A percentile compares a stretch with the other conserved stretches of the same genome.
These are phyloP conservation scores for Tephrocybe sp. DNA, from an alignment of 768 basidiomycete species.

Conservation along the genomic window DNA sequence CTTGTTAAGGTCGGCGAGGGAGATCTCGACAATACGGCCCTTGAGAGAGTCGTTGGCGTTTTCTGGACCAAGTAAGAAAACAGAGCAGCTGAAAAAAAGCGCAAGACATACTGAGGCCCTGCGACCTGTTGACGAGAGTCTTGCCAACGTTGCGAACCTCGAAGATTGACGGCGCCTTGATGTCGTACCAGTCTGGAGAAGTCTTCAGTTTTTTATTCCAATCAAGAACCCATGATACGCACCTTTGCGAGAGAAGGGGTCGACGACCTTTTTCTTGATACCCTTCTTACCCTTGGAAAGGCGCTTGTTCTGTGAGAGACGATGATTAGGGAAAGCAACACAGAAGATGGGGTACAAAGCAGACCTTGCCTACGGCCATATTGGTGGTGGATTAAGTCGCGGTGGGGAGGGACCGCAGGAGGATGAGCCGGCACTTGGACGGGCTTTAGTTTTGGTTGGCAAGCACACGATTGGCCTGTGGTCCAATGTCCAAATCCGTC, in stretches of 20 bases:
- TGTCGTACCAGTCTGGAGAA: conserved; percentile 93
- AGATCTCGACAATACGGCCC: conserved; percentile 94
- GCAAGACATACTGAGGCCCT: conserved; percentile 85
- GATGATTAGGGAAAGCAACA: not conserved
- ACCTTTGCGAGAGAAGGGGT: conserved; percentile 99
- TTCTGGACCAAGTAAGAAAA: conserved; percentile 48
- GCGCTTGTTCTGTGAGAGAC: conserved; percentile 79
- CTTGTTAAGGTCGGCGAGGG: conserved; percentile 96
- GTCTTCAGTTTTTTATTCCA: not conserved
- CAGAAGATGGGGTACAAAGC: conserved; percentile 18
- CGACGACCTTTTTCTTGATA: conserved; percentile 99
- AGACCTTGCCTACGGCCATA: conserved; percentile 90
- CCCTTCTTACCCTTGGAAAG: conserved; percentile 98
- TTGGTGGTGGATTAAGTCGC: conserved; percentile 41
- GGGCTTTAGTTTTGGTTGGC: conserved; percentile 42
- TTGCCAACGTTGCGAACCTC: conserved; percentile 96
- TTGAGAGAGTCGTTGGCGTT: conserved; percentile 98
- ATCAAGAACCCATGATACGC: conserved; percentile 11
- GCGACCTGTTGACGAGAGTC: conserved; percentile 96
- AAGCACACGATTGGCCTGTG: conserved; percentile 26
- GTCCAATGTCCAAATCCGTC: conserved; percentile 23
- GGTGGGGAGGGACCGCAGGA: conserved; percentile 37
- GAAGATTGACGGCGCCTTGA: conserved; percentile 98
- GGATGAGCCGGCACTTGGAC: conserved; percentile 45
- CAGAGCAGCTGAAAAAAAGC: not conserved